Base-by-base conservation (phyloP, 495 filamentous ascomycete genomes). In the Chaetomium cochliodes region DNA sequence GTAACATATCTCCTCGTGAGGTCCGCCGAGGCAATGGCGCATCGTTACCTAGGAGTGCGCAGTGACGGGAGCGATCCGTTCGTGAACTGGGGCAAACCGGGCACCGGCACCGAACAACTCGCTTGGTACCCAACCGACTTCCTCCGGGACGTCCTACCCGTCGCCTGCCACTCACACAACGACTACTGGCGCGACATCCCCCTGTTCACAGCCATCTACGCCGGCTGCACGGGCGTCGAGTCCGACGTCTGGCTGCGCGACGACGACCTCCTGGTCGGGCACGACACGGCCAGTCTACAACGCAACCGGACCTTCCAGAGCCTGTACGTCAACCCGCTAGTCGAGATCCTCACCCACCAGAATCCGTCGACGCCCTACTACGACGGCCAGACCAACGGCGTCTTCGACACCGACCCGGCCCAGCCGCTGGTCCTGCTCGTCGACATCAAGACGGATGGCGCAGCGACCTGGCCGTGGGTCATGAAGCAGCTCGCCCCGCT, bases 171-270 rank as follows among this genome's bases (percentile, higher is more conserved):
- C 74, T 93, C 90, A 0, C 92, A 97, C 75, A 97, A 97, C 71
- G 92, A 97, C 77, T 96, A 96, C 76, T 96, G 87, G 87, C 88
- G 92, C 7, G 82, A 80, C 13, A 83, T 91, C 4, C 93, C 93
- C n/a, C 67, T 83, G 9, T 83, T 81, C 71, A 86, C 85, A 4
- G 87, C 88, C 3, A 73, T 92, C 11, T 79, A 81, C 37, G 87
- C 84, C 41, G 80, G 89, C 18, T 87, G 86, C 70, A 86, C 83
- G 47, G 90, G 93, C 3, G 86, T 92, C 22, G 93, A 97, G 77
- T 92, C 91, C 2, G 93, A 97, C 74, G 87, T 97, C 23, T 97
- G 91, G 92, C 82, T 92, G 22, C 86, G 87, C 63, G 84, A 89
- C 51, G 79, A 84, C 16, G 88, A 90, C 13, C 73, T 89, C 20